Percentiles rank a stretch among this genome's conserved stretches.
Conservation (phyloP, 2,329 filamentous ascomycete species). For the Plectosphaerella plurivora region DNA sequence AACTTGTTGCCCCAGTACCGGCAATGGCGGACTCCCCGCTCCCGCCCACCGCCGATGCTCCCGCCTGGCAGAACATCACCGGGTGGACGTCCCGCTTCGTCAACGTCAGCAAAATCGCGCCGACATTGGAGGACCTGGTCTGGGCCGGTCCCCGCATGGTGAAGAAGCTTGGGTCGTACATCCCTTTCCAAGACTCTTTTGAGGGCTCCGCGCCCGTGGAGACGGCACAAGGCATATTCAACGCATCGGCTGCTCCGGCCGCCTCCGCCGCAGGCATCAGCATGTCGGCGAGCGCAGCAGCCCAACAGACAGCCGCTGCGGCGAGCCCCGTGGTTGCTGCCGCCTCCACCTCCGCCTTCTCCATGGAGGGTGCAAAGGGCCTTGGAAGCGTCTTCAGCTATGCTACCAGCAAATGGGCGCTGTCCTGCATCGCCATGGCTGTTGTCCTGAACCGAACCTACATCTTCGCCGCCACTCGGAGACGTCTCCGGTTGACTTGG, state of each 20-base stretch:
- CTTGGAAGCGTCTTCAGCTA: conserved; percentile 87
- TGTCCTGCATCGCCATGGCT: conserved; percentile 81
- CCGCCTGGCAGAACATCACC: conserved; percentile 49
- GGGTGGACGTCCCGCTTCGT: conserved; percentile 48
- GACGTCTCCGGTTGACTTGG: conserved; percentile 73
- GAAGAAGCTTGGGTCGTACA: conserved; percentile 60
- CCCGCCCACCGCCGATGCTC: conserved; percentile 27
- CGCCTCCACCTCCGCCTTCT: conserved; percentile 35
- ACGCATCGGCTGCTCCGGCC: conserved; percentile 15
- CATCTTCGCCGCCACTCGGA: conserved; percentile 86
- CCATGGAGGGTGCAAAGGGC: conserved; percentile 59
- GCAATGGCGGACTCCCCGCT: background rate
- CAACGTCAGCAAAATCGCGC: conserved; percentile 55
- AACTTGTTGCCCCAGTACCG: background rate
- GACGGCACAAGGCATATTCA: background rate
- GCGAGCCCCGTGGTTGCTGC: background rate
- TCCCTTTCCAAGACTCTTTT: conserved; percentile 17
- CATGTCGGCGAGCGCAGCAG: conserved; percentile 3
- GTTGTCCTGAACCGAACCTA: conserved; percentile 86
- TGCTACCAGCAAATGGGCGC: conserved; percentile 85
- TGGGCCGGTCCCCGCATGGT: conserved; percentile 67
- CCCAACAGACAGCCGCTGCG: background rate
- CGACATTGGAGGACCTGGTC: conserved; percentile 64
- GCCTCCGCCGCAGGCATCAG: conserved; percentile 16
- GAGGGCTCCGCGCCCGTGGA: background rate